Evolutionary conservation across 495 filamentous ascomycete genomes (phyloP), one percentile per base, ranked within the genome.

Genomic region (Aspergillus nanangensis): DNA sequence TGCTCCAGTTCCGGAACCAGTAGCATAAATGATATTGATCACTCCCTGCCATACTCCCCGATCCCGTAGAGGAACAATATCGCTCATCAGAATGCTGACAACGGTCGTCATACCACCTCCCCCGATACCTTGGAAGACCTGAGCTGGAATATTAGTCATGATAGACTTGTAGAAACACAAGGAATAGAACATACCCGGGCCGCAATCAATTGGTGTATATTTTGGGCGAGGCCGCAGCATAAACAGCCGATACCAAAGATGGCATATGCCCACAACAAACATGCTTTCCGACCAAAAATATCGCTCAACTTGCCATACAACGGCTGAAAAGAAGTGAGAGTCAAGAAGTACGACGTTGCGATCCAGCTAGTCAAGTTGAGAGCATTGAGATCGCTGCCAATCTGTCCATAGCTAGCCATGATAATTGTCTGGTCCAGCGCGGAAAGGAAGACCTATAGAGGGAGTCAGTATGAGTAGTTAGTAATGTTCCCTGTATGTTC

Each of bases 51-150:
- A 94, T 10, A 84, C 72, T 4, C 87, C 89, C 50, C 88, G 63
- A 41, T 90, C 81, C n/a, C 85, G 73, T 40, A 95, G 69, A 8
- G 86, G 74, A 3, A 94, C 76, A 14, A 91, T 74, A 60, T 95
- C 90, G 41, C 79, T 86, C 47, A 95, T 63, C 23, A 95, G 62
- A 40, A 95, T 92, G 44, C 68, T 80, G 34, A 86, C 86, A 39
- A 93, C 80, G 4, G 84, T 84, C 3, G 83, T 88, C 87, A 94
- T 92, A 17, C 89, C 90, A 20, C 87, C 89, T 17, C 88, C 90
- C 9, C 88, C 89, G 48, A 91, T 80, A 4, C 89, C 88, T 55
- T 83, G 77, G 52, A 84, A 81, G 31, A 69, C 63, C 67, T 70
- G 40, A 8, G 15, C 25, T 17, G 3, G 8, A 2, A 41, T 20